Evolutionary conservation across 306 rosid species (phyloP), one percentile per base, ranked within the genome.

Genomic region (Fagus crenata): DNA sequence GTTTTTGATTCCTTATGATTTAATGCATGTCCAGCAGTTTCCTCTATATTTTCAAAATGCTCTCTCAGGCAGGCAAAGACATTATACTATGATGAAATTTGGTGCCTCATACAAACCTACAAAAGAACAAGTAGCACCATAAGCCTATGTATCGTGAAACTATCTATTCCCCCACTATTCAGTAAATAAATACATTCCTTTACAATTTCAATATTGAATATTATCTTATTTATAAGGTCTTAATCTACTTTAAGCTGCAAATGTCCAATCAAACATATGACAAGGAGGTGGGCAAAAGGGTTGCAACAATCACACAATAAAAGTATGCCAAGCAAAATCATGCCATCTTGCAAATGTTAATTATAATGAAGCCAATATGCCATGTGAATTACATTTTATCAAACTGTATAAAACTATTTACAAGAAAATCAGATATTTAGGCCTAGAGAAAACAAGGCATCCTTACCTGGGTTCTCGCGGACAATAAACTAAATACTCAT

Each of bases 381-480:
- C 33, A n/a, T 13, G 1, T 9, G 40, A 33, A 59, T 49, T 77
- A 42, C 40, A 35, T 74, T 8, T 58, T 46, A 22, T 56, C 28
- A 71, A 60, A 1, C 63, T 2, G 2, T 7, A 67, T 65, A 85
- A 39, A 40, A 51, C 13, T 54, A 51, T 58, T 54, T 32, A 46
- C 68, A 54, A 18, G 58, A 46, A 51, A 74, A 54, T 53, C 63
- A 65, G 75, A 35, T 75, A 67, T 35, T 9, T 53, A 65, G 31
- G 32, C 54, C 33, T 12, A 49, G 63, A 17, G 70, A 55, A 32
- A 22, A 67, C 68, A 74, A 74, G 69, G 82, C 65, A 64, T 31
- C 77, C 69, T 42, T 73, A 89, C 98, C 97, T 95, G 59, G 82
- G 89, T 42, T 92, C 93, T 32, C 84, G 85, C 18, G 97, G 97